Conservation (phyloP, 2,329 filamentous ascomycete genomes). For the Dissoconium aciculare region DNA sequence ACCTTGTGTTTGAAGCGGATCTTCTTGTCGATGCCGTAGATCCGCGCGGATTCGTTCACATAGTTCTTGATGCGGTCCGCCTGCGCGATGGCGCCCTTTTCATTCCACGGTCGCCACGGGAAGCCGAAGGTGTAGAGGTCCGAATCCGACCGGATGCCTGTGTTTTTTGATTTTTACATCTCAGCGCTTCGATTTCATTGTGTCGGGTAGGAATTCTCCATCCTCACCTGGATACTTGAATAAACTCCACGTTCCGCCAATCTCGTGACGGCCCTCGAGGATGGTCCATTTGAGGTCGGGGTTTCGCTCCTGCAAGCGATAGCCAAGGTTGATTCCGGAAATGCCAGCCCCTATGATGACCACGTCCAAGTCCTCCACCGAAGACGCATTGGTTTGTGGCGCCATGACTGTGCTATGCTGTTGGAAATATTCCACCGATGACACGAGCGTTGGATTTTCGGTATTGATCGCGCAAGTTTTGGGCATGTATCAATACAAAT, state of each 20-base stretch:
- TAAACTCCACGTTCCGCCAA: constrained; percentile 68
- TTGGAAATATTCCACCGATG: too few relatives aligned
- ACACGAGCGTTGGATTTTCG: too few relatives aligned
- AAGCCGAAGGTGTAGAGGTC: constrained; percentile 43
- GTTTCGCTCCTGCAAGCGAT: constrained; percentile 37
- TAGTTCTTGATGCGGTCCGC: constrained; percentile 32
- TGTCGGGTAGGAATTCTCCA: constrained; percentile 34
- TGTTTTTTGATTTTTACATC: background rate
- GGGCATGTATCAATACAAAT: too few relatives aligned
- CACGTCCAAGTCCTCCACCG: too few relatives aligned
- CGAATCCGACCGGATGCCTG: constrained; percentile 41
- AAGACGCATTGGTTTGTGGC: too few relatives aligned
- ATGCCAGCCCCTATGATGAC: constrained; percentile 60
- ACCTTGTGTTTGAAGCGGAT: constrained; percentile 32
- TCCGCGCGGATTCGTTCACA: constrained; percentile 28
- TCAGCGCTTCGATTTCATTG: constrained; percentile 24
- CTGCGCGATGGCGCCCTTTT: constrained; percentile 32
- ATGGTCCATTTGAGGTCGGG: constrained; percentile 47
- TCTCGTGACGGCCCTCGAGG: constrained; percentile 48
- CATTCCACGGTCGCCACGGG: constrained; percentile 53
- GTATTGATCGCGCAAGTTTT: too few relatives aligned
- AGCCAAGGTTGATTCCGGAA: constrained; percentile 59
- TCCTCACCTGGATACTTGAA: constrained; percentile 49
- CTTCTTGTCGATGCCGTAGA: constrained; percentile 33
- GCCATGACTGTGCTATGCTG: too few relatives aligned